phyloP scores from a whole-genome alignment of 2,329 filamentous ascomycete genomes.

The Fusarium sp. region DNA sequence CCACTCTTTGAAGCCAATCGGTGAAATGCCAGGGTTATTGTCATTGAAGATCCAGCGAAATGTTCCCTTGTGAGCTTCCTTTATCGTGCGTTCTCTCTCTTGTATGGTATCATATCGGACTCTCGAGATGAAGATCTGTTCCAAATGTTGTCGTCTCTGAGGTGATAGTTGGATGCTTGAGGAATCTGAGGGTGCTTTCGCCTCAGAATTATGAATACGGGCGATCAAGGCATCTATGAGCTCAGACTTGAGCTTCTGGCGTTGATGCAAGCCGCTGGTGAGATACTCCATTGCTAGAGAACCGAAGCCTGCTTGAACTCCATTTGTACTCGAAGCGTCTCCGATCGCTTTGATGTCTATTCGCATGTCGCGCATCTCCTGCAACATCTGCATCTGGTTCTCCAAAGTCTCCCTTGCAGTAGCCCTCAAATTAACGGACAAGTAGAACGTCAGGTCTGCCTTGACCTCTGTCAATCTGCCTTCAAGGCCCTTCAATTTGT shows the following conservation, averaged over 20 bases:
- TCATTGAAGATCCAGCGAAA: conserved; percentile 14
- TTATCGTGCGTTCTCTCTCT: conserved; percentile 12
- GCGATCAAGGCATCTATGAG: background rate
- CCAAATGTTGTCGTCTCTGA: background rate
- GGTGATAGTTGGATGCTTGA: background rate
- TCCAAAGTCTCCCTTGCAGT: background rate
- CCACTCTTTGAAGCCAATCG: conserved; percentile 2
- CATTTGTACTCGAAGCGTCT: background rate
- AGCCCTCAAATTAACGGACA: background rate
- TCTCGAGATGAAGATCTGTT: background rate
- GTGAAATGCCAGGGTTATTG: rapidly evolving
- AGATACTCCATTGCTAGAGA: background rate
- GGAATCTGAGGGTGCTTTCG: background rate
- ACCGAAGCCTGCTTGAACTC: background rate
- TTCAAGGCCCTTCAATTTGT: background rate
- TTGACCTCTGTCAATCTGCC: background rate
- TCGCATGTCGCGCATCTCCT: background rate
- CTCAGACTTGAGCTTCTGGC: background rate
- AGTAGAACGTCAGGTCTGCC: background rate
- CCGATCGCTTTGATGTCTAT: background rate
- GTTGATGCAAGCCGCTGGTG: background rate
- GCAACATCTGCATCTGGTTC: background rate
- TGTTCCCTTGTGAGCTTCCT: conserved; percentile 8
- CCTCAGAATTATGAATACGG: background rate
- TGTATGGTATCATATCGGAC: conserved; percentile 12